Conservation (phyloP, 805 yeast genomes). For the Blastobotrys mokoenaii region DNA sequence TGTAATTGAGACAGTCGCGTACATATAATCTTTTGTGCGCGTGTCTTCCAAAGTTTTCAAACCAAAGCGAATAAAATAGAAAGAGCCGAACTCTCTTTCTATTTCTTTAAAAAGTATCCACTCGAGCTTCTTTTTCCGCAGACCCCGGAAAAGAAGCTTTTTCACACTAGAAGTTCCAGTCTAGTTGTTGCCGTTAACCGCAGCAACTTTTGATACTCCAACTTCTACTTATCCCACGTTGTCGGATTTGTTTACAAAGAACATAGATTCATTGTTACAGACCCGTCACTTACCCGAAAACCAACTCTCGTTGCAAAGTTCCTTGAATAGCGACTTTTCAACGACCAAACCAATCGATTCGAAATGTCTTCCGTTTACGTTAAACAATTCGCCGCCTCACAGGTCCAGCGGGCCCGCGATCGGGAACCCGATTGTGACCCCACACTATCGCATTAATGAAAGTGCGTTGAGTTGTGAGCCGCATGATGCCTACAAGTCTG, state of each 20-base stretch:
- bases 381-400: background rate
- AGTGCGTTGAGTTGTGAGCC: no score
- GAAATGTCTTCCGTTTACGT: background rate
- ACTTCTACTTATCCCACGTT: background rate
- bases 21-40: no score
- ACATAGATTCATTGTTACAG: background rate
- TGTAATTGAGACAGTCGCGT: no score
- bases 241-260: constrained; percentile 1
- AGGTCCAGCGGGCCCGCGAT: background rate
- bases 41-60: background rate
- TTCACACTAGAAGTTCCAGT: background rate
- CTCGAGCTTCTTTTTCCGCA: background rate
- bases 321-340: background rate
- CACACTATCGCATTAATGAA: background rate
- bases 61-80: background rate
- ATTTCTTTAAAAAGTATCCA: no score
- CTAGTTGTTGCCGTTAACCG: constrained; percentile 1
- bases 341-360: background rate
- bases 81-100: background rate
- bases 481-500: no score
- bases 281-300: no score
- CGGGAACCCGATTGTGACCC: background rate
- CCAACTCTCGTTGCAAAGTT: background rate
- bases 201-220: background rate
- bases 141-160: background rate